Evolutionary conservation across 257 asterid genomes (phyloP), one percentile per base, ranked within the genome.

Genomic region (Plantago ovata): DNA sequence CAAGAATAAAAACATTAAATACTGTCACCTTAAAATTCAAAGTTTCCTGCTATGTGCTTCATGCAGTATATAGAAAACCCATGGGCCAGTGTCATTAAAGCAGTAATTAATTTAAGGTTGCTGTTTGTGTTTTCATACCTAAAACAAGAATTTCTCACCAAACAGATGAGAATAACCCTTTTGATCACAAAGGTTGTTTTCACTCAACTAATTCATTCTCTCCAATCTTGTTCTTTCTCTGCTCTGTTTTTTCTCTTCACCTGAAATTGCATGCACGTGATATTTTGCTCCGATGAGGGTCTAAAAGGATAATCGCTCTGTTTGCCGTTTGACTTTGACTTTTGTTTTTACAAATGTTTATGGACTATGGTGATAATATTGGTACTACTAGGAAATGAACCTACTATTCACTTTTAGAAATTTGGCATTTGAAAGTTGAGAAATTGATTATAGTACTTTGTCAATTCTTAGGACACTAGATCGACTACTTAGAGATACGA

Each of bases 21-120:
- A 45, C 40, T 59, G 42, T 61, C 72, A 69, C 36, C 36, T 28
- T 42, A 65, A 59, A 55, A 55, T 38, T 28, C 53, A 71, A 77
- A 51, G 46, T 28, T 56, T 58, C 46, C 77, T 79, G 81, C 55
- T 56, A 16, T 55, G 21, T 71, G 47, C n/a, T 45, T 73, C 64
- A 6, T 75, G 55, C 79, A 78, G 67, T 60, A 76, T 71, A 56
- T 80, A 42, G 87, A 73, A 77, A 9, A 47, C 7, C 7, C 72
- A 61, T 69, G 81, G 81, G 79, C 86, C 85, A 79, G 56, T 24
- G 46, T 67, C 52, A 58, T 78, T 72, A 78, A 72, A 70, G 63
- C 71, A 49, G 71, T 61, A 74, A 67, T 77, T 72, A n/a, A n/a
- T n/a, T n/a, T n/a, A 76, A 75, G 71, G 65, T 61, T 39, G 66